phyloP scores from a whole-genome alignment of 805 yeast species.

The Candida morakotiae region DNA sequence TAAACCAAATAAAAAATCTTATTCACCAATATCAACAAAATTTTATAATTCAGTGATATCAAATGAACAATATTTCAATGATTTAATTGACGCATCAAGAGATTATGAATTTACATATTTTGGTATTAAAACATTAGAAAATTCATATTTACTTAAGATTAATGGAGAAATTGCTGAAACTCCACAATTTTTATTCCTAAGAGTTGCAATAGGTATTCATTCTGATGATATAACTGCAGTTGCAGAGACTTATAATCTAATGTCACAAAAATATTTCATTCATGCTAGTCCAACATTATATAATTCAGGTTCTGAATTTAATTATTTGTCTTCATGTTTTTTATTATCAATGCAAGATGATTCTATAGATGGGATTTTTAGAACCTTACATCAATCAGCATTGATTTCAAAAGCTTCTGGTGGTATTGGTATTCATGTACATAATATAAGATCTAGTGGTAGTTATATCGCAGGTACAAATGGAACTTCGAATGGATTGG shows the following conservation, averaged over 20 bases:
- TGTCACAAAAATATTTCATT: slow-evolving; percentile 84
- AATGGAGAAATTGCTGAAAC: slow-evolving; percentile 67
- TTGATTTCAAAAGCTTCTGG: slow-evolving; percentile 93
- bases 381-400: slow-evolving; percentile 84
- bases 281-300: slow-evolving; percentile 95
- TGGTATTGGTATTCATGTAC: slow-evolving; percentile 88
- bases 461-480: slow-evolving; percentile 87
- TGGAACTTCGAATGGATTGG: slow-evolving; percentile 87
- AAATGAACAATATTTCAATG: slow-evolving; percentile 63
- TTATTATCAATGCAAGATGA: slow-evolving; percentile 88
- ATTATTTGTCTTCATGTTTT: slow-evolving; percentile 90
- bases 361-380: slow-evolving; percentile 92
- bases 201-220: slow-evolving; percentile 92
- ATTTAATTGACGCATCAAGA: slow-evolving; percentile 70
- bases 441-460: slow-evolving; percentile 83
- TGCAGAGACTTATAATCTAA: slow-evolving; percentile 77
- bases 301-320: slow-evolving; percentile 85
- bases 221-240: slow-evolving; percentile 61
- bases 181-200: slow-evolving; percentile 85
- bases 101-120: slow-evolving; percentile 79
- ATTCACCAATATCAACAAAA: slow-evolving; percentile 67
- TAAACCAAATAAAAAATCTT: slow-evolving; percentile 9
- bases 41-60: slow-evolving; percentile 60
- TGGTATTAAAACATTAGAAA: slow-evolving; percentile 88
- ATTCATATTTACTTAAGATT: slow-evolving; percentile 72